These are phyloP conservation scores for Aristolochia contorta DNA, from an alignment of 164 flowering plant species.

Conservation along the genomic window DNA sequence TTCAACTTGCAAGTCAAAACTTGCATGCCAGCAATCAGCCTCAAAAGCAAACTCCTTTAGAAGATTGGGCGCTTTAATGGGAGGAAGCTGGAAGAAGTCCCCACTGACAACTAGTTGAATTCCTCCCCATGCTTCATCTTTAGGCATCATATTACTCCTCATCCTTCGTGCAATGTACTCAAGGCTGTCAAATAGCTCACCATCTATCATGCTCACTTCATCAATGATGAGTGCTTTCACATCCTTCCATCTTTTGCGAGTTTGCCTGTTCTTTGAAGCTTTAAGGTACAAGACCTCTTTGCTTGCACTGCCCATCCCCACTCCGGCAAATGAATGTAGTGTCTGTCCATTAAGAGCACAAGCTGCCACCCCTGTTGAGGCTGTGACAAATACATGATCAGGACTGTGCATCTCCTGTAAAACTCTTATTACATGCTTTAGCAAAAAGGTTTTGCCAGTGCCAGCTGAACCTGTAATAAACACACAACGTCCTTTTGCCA, in stretches of 20 bases:
- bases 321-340: conserved; percentile 56
- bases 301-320: conserved; percentile 20
- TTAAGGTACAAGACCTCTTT: conserved; percentile 12
- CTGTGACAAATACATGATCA: conserved; percentile 38
- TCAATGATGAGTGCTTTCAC: conserved; percentile 49
- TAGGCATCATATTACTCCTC: not conserved
- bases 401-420: conserved; percentile 21
- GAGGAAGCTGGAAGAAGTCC: conserved; percentile 65
- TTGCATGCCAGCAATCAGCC: conserved; percentile 48
- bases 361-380: conserved; percentile 57
- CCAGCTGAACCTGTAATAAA: conserved; percentile 64
- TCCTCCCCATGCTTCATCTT: conserved; percentile 44
- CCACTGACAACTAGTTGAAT: conserved; percentile 49
- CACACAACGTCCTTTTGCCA: conserved; percentile 33
- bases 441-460: conserved; percentile 40
- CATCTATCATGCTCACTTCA: conserved; percentile 55
- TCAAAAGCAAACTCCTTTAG: conserved; percentile 48
- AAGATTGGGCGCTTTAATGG: conserved; percentile 3
- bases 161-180: conserved; percentile 33
- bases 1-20: conserved; percentile 45
- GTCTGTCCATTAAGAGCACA: conserved; percentile 54
- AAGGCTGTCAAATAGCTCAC: conserved; percentile 32
- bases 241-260: conserved; percentile 32
- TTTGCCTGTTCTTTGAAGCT: conserved; percentile 13
- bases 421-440: conserved; percentile 19